Percentiles rank a stretch among this genome's conserved stretches.
Conservation (phyloP, 441 rosid genomes). For the Breynia disticha region DNA sequence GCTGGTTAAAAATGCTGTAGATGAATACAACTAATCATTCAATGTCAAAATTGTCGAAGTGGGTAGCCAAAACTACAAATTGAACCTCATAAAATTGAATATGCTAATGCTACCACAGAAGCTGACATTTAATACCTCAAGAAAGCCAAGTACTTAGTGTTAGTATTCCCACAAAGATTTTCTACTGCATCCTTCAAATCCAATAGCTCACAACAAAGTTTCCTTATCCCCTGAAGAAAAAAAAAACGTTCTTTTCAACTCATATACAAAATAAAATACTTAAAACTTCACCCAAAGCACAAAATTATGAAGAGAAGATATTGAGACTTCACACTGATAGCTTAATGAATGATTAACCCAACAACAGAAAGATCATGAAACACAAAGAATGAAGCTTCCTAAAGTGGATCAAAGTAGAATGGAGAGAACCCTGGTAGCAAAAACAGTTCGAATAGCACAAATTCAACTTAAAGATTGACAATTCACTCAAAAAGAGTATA, state of each 20-base stretch:
- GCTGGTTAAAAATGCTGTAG: too few species aligned
- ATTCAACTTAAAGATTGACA: background rate
- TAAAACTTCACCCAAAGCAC: too few species aligned
- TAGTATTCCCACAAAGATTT: slow-evolving; percentile 73
- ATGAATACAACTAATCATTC: background rate
- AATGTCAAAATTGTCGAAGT: too few species aligned
- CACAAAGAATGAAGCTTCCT: background rate
- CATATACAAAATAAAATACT: too few species aligned
- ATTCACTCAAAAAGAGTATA: background rate
- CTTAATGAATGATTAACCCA: background rate
- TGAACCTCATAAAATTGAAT: too few species aligned
- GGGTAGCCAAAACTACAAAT: too few species aligned
- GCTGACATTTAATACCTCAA: slow-evolving; percentile 45
- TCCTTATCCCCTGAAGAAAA: slow-evolving; percentile 68
- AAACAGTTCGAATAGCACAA: background rate
- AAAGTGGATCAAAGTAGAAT: background rate
- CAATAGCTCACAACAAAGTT: slow-evolving; percentile 89
- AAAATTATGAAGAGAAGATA: too few species aligned
- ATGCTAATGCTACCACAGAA: too few species aligned
- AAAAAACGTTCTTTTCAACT: background rate
- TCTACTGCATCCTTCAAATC: slow-evolving; percentile 95
- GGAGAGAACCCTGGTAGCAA: slow-evolving; percentile 4
- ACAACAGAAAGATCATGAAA: background rate
- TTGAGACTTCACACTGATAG: too few species aligned
- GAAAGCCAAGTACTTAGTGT: slow-evolving; percentile 75